Percentiles rank a stretch among this genome's conserved stretches.
Conservation (phyloP, 176 grass and related monocot genomes). For the Calamus simplicifolius region DNA sequence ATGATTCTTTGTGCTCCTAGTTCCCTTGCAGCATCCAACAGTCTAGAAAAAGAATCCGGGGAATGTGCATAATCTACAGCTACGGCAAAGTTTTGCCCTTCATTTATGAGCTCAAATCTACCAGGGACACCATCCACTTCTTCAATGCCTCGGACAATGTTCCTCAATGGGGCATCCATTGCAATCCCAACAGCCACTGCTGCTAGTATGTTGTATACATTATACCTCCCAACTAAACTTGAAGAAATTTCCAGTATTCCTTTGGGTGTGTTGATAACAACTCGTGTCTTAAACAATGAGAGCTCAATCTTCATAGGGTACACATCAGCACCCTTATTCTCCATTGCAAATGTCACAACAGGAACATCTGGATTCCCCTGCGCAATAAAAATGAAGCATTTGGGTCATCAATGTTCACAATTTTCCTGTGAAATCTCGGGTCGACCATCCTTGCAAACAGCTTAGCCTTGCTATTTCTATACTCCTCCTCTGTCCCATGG, state of each 20-base stretch:
- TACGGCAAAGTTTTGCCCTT: constrained; percentile 89
- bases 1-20: constrained; percentile 68
- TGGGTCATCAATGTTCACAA: constrained; percentile 91
- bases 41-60: constrained; percentile 63
- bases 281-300: constrained; percentile 90
- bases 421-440: constrained; percentile 73
- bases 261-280: constrained; percentile 73
- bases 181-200: constrained; percentile 92
- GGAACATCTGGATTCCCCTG: constrained; percentile 71
- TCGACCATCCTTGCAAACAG: constrained; percentile 83
- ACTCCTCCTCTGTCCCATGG: constrained; percentile 54
- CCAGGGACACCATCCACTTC: constrained; percentile 94
- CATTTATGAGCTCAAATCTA: constrained; percentile 84
- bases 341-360: constrained; percentile 84
- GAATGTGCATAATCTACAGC: constrained; percentile 75
- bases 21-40: constrained; percentile 72
- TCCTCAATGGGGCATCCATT: constrained; percentile 63
- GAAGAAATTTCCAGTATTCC: constrained; percentile 94
- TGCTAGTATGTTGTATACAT: constrained; percentile 93
- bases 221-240: constrained; percentile 72
- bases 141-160: constrained; percentile 89
- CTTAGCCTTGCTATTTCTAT: constrained; percentile 51
- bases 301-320: constrained; percentile 78
- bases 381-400: constrained; percentile 54
- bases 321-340: constrained; percentile 87